These are phyloP conservation scores for Macadamia tetraphylla DNA, from an alignment of 164 flowering plant genomes.

Conservation along the genomic window DNA sequence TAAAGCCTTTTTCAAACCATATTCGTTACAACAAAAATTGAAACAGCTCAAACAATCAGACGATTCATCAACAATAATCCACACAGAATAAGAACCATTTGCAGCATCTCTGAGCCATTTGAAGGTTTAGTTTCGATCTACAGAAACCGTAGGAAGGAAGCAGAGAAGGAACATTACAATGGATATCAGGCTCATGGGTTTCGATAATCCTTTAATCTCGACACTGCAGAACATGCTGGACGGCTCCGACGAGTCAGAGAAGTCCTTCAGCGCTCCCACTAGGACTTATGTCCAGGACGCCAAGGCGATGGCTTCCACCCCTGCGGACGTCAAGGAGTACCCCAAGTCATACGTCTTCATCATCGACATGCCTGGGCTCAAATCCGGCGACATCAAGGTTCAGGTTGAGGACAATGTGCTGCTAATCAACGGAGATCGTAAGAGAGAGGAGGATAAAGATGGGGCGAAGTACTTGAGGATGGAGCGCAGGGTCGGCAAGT, in stretches of 20 bases:
- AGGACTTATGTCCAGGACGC: slow-evolving; percentile 20
- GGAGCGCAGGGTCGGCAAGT: slow-evolving; percentile 12
- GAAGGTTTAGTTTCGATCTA: too few species aligned
- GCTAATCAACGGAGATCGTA: slow-evolving; percentile 15
- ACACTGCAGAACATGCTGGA: slow-evolving; percentile 13
- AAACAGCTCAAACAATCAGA: too few species aligned
- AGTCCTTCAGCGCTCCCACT: slow-evolving; percentile 11
- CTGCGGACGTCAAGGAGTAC: slow-evolving; percentile 24
- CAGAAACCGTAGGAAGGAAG: too few species aligned
- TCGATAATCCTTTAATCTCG: slow-evolving; percentile 14
- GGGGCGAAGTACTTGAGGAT: slow-evolving; percentile 18
- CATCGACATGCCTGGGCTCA: slow-evolving; percentile 36
- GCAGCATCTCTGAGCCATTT: too few species aligned
- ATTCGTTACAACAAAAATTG: too few species aligned
- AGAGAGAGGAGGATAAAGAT: slow-evolving; percentile 20
- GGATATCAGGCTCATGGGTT: slow-evolving; percentile 12
- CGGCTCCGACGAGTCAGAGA: slow-evolving; percentile 11
- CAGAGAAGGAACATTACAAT: neutral
- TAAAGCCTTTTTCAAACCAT: too few species aligned
- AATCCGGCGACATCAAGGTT: slow-evolving; percentile 26
- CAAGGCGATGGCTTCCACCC: slow-evolving; percentile 25
- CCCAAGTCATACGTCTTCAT: slow-evolving; percentile 24
- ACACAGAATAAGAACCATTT: too few species aligned
- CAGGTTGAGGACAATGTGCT: slow-evolving; percentile 27
- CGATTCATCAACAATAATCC: too few species aligned